These are phyloP conservation scores for Teratosphaeriaceae sp. DNA, from an alignment of 2,329 filamentous ascomycete species.

Conservation along the genomic window DNA sequence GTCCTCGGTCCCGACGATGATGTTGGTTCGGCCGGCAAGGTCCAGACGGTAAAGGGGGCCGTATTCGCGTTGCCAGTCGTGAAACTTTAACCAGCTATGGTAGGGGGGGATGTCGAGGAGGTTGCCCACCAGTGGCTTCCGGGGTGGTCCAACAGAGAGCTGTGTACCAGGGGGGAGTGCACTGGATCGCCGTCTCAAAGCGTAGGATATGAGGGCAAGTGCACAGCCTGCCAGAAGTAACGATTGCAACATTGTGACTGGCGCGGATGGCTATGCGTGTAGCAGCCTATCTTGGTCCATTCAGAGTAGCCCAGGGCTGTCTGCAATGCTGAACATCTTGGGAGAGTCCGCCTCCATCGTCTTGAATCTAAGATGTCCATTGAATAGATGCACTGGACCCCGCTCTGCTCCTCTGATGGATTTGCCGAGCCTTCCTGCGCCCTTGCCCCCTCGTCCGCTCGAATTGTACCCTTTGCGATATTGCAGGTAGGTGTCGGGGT, in stretches of 20 bases:
- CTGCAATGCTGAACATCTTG: too few relatives aligned
- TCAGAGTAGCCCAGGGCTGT: too few relatives aligned
- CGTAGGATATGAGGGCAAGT: neutral
- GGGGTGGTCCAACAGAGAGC: conserved; percentile 10
- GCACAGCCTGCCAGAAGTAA: neutral
- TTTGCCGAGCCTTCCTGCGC: too few relatives aligned
- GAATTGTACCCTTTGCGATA: too few relatives aligned
- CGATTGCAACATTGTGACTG: neutral
- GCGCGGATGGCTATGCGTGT: too few relatives aligned
- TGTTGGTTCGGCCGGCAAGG: conserved; percentile 35
- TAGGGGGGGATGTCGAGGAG: conserved; percentile 29
- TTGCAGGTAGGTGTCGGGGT: too few relatives aligned
- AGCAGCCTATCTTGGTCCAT: too few relatives aligned
- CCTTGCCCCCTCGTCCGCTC: too few relatives aligned
- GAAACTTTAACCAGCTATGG: conserved; percentile 38
- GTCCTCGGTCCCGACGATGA: conserved; percentile 34
- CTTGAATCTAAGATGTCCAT: too few relatives aligned
- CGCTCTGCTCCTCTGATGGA: too few relatives aligned
- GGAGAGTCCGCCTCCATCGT: too few relatives aligned
- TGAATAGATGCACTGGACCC: too few relatives aligned
- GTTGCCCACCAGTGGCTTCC: conserved; percentile 28
- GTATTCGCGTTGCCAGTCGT: conserved; percentile 31
- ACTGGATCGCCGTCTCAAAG: neutral
- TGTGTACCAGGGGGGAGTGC: conserved; percentile 1
- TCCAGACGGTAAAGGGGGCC: conserved; percentile 40